Conservation (phyloP, 495 filamentous ascomycete genomes). For the Penicillium canescens region DNA sequence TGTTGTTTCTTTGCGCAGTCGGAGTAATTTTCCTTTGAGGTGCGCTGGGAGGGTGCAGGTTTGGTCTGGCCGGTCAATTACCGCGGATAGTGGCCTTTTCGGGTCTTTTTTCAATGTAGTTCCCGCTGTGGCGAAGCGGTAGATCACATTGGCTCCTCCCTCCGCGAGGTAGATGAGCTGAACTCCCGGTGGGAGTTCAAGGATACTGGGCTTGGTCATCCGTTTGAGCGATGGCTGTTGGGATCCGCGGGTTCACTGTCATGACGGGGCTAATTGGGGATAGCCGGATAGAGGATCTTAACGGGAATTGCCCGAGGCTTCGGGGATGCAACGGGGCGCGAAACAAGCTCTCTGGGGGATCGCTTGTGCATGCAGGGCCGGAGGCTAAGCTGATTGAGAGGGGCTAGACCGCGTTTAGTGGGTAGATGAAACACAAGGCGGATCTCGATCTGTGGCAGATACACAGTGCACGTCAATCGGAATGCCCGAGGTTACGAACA, state of each 20-base stretch:
- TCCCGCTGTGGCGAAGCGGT: constrained; percentile 48
- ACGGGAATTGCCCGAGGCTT: background rate
- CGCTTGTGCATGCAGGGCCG: constrained; percentile 9
- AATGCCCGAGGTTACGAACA: background rate
- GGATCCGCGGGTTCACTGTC: background rate
- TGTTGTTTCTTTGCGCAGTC: constrained; percentile 64
- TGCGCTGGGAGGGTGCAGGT: constrained; percentile 22
- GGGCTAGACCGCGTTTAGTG: constrained; percentile 1
- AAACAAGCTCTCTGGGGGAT: constrained; percentile 11
- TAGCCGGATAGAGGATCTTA: background rate
- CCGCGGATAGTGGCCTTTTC: background rate
- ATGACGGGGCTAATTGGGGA: constrained; percentile 3
- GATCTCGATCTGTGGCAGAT: too few species aligned
- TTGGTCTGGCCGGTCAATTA: background rate
- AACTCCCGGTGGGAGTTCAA: constrained; percentile 43
- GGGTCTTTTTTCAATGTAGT: constrained; percentile 17
- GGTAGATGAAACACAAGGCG: background rate
- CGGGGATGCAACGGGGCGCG: background rate
- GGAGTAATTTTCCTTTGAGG: constrained; percentile 56
- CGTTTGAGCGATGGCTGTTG: constrained; percentile 16
- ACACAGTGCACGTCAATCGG: background rate
- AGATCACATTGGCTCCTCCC: constrained; percentile 73
- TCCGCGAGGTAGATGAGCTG: constrained; percentile 59
- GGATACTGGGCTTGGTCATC: constrained; percentile 40
- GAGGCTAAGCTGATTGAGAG: constrained; percentile 2